These are phyloP conservation scores for Agarophyton chilense DNA, from an alignment of 23 red algal species.

Conservation along the genomic window DNA sequence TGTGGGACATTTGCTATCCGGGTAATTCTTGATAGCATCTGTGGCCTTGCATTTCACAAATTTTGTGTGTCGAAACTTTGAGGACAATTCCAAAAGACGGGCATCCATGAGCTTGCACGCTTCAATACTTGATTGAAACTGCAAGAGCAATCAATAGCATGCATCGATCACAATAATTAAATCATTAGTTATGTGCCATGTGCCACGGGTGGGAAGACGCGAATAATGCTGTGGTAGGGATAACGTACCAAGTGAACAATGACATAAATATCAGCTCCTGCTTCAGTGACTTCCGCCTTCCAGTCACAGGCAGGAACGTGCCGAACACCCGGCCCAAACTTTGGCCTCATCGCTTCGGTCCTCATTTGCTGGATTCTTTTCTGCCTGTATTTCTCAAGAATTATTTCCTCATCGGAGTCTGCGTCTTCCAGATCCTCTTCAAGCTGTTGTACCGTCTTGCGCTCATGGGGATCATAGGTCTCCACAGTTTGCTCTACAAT, in stretches of 20 bases:
- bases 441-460: conserved; percentile 66
- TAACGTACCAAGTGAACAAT: conserved; percentile 77
- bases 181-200: not conserved
- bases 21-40: conserved; percentile 87
- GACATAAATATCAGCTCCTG: conserved; percentile 54
- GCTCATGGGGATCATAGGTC: conserved; percentile 76
- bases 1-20: conserved; percentile 79
- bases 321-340: conserved; percentile 70
- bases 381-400: conserved; percentile 68
- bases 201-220: not conserved
- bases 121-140: conserved; percentile 77
- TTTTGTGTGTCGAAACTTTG: conserved; percentile 68
- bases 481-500: conserved; percentile 73
- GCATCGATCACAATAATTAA: not conserved
- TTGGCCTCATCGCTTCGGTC: conserved; percentile 30
- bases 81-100: conserved; percentile 67
- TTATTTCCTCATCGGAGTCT: conserved; percentile 80
- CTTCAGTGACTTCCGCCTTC: conserved; percentile 85
- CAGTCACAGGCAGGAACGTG: conserved; percentile 78
- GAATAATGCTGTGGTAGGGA: not conserved
- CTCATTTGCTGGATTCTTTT: conserved; percentile 71
- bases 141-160: not conserved
- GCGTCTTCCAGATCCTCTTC: conserved; percentile 87
- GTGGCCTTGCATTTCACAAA: conserved; percentile 82
- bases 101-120: conserved; percentile 66